Percentiles rank a stretch among this genome's conserved stretches.
phyloP scores from a whole-genome alignment of 805 yeast species.

The Candida glaebosa region DNA sequence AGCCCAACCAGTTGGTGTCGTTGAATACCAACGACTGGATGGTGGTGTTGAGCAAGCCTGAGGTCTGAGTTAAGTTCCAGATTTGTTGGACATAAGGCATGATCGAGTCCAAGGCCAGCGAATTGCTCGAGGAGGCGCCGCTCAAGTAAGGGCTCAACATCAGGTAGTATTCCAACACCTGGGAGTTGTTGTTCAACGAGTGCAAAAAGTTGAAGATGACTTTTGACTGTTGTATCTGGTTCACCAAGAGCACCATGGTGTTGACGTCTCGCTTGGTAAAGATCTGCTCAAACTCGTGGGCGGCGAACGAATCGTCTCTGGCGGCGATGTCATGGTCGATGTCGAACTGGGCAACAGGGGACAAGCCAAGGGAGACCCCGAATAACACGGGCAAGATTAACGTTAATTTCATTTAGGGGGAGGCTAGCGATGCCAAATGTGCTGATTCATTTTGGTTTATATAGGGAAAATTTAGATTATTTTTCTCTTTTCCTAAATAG shows the following conservation, averaged over 20 bases:
- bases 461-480: no score
- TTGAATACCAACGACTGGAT: constrained; percentile 24
- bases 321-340: not conserved
- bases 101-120: not conserved
- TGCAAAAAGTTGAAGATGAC: not conserved
- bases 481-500: constrained; percentile 1
- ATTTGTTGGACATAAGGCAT: constrained; percentile 22
- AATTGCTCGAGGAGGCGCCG: not conserved
- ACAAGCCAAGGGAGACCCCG: not conserved
- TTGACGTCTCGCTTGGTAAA: not conserved
- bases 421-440: no score
- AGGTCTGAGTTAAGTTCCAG: constrained; percentile 15
- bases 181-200: not conserved
- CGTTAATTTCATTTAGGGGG: not conserved
- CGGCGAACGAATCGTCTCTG: not conserved
- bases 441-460: no score
- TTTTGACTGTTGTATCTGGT: not conserved
- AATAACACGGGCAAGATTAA: not conserved
- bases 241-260: not conserved
- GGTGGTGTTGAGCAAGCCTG: constrained; percentile 27
- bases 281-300: not conserved
- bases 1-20: constrained; percentile 22
- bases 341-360: not conserved
- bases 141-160: not conserved
- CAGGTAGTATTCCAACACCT: not conserved